Conservation (phyloP, 176 grass and related monocot species). For the Puya raimondii region DNA sequence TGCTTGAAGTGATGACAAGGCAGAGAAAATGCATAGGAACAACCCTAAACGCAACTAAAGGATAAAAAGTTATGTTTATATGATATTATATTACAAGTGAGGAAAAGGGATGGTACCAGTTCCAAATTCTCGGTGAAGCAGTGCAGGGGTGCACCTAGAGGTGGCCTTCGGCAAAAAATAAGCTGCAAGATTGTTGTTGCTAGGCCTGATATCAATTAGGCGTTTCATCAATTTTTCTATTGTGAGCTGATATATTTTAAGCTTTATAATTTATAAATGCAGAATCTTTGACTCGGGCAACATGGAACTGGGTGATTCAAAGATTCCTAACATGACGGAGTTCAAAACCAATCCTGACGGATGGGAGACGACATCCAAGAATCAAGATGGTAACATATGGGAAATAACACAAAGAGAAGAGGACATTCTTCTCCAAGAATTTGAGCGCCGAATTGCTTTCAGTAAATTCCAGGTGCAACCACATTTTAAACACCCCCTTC, state of each 20-base stretch:
- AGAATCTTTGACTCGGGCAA: conserved; percentile 89
- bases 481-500: not conserved
- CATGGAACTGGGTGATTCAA: conserved; percentile 43
- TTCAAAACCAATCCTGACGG: conserved; percentile 85
- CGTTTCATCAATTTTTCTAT: no score
- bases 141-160: no score
- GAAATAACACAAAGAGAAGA: conserved; percentile 86
- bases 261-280: conserved; percentile 11
- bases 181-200: no score
- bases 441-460: conserved; percentile 86
- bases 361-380: conserved; percentile 82
- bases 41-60: no score
- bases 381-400: conserved; percentile 78
- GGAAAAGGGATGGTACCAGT: no score
- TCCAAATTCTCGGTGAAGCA: no score
- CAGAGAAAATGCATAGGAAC: no score
- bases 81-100: no score
- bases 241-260: not conserved
- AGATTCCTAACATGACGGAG: conserved; percentile 56
- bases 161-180: no score
- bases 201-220: no score
- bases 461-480: conserved; percentile 67
- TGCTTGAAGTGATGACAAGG: no score
- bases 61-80: no score
- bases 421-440: conserved; percentile 96